phyloP scores from a whole-genome alignment of 2,329 filamentous ascomycete species.

The Thelonectria blattea region DNA sequence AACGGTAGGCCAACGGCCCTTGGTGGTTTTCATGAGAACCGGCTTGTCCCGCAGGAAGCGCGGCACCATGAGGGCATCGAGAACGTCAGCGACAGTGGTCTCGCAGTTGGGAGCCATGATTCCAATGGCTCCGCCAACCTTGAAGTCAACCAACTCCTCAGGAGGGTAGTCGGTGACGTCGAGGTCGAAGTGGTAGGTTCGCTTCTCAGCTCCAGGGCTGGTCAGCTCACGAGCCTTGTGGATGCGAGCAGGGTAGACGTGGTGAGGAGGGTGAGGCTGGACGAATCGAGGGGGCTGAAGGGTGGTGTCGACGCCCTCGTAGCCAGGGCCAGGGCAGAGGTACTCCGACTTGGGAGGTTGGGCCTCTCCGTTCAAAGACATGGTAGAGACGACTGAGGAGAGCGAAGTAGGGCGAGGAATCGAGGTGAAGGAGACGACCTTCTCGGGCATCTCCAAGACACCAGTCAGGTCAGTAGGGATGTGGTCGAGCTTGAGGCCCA shows the following conservation, averaged over 20 bases:
- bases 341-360: conserved; percentile 31
- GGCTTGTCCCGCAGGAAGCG: conserved; percentile 84
- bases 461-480: conserved; percentile 77
- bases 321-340: conserved; percentile 42
- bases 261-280: conserved; percentile 91
- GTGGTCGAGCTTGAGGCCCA: conserved; percentile 76
- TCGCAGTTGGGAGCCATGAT: conserved; percentile 87
- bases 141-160: conserved; percentile 87
- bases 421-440: conserved; percentile 74
- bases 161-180: conserved; percentile 94
- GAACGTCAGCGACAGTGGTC: conserved; percentile 78
- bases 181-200: conserved; percentile 96
- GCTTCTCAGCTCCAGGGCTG: conserved; percentile 87
- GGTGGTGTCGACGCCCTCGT: conserved; percentile 58
- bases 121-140: conserved; percentile 94
- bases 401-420: conserved; percentile 48
- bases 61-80: conserved; percentile 82
- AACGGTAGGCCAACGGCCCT: conserved; percentile 93
- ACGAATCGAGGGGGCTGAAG: conserved; percentile 87
- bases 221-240: conserved; percentile 87
- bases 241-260: conserved; percentile 89
- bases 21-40: conserved; percentile 76
- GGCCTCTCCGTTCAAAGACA: conserved; percentile 49
- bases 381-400: conserved; percentile 55
- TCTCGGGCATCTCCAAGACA: conserved; percentile 73